A percentile compares a stretch with the other conserved stretches of the same genome.
Evolutionary conservation across 78 protist species (phyloP).

Genomic region (Cyanophora paradoxa): DNA sequence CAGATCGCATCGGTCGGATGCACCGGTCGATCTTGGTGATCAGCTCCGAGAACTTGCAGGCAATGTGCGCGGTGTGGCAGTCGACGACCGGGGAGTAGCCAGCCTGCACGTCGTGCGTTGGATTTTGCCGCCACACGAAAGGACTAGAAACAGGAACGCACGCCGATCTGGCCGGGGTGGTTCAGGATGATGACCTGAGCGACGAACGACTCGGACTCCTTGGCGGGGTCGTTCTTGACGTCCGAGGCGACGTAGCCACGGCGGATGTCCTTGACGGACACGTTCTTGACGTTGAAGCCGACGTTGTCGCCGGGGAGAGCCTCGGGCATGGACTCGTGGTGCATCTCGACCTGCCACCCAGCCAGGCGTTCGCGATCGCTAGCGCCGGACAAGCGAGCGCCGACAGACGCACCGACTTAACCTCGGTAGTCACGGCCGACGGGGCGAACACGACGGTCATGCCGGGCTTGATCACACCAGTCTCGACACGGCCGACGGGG

Average conservation of each 20-base stretch:
- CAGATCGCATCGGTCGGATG: background rate
- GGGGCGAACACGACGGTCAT: conserved; percentile 88
- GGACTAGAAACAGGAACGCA: too few species aligned
- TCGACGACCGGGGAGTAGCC: conserved; percentile 94
- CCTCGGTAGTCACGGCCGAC: conserved; percentile 74
- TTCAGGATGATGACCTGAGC: conserved; percentile 94
- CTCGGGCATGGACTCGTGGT: conserved; percentile 79
- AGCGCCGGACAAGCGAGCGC: too few species aligned
- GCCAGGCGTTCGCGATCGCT: too few species aligned
- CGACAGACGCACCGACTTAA: conserved; percentile 91
- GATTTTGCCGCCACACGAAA: too few species aligned
- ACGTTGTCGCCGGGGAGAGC: conserved; percentile 96
- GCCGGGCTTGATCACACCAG: conserved; percentile 90
- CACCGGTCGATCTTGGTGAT: conserved; percentile 82
- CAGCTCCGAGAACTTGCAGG: conserved; percentile 86
- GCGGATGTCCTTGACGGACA: conserved; percentile 85
- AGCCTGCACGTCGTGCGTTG: too few species aligned
- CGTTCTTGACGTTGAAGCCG: conserved; percentile 94
- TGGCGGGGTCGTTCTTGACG: conserved; percentile 80
- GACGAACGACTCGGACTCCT: conserved; percentile 63
- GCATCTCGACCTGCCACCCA: too few species aligned
- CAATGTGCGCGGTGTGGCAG: conserved; percentile 97
- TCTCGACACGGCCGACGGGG: conserved; percentile 97
- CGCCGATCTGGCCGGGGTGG: conserved; percentile 96
- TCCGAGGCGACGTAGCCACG: conserved; percentile 90